phyloP scores from a whole-genome alignment of 768 basidiomycete genomes.

The Rickenella mellea region DNA sequence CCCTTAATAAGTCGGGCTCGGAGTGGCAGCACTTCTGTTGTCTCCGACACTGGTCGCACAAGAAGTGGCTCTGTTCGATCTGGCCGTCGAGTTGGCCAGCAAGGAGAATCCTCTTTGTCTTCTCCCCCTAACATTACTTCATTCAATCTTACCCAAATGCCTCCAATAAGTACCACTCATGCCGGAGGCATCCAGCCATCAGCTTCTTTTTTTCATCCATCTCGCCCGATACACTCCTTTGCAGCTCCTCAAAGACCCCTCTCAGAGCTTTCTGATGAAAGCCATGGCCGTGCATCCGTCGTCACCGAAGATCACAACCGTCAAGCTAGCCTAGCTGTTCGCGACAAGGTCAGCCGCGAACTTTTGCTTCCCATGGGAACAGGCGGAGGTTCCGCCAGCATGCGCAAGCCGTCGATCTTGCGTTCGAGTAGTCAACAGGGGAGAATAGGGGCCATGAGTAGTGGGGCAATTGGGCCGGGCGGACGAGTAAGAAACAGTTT shows the following conservation, averaged over 20 bases:
- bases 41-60: neutral
- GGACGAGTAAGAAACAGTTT: conserved; percentile 47
- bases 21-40: too few relatives aligned
- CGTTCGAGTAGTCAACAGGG: neutral
- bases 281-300: conserved; percentile 3
- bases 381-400: conserved; percentile 13
- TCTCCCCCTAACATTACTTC: neutral
- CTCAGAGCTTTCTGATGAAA: conserved; percentile 1
- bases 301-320: conserved; percentile 20
- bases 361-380: conserved; percentile 56
- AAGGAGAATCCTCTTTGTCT: neutral
- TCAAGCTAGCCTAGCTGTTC: conserved; percentile 24
- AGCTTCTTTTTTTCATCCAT: conserved; percentile 69
- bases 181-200: conserved; percentile 71
- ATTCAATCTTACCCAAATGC: neutral
- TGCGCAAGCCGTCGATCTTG: conserved; percentile 12
- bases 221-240: conserved; percentile 32
- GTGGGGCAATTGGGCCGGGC: conserved; percentile 14
- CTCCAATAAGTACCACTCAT: conserved; percentile 33
- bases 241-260: conserved; percentile 4
- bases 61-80: neutral
- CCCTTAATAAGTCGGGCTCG: too few relatives aligned
- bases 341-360: conserved; percentile 57
- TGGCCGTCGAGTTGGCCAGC: neutral
- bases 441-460: conserved; percentile 2